phyloP scores from a whole-genome alignment of 805 yeast species.

The Saccharomyces mikatae region DNA sequence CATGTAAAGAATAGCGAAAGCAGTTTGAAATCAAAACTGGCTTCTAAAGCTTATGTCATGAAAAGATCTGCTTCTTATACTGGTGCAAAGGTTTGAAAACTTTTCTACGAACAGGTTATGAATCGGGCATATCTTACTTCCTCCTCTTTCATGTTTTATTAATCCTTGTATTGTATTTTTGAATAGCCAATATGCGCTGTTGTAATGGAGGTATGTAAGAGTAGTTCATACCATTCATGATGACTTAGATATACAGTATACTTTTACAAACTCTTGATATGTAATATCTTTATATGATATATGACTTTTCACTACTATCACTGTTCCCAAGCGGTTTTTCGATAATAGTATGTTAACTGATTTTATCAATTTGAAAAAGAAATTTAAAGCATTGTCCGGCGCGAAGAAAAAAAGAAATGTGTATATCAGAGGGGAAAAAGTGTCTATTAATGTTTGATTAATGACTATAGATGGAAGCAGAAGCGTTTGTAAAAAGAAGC shows the following conservation, averaged over 20 bases:
- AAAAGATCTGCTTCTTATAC: slow-evolving; percentile 21
- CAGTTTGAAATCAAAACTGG: slow-evolving; percentile 32
- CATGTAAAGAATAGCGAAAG: slow-evolving; percentile 44
- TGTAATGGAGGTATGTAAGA: neutral
- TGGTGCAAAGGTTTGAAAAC: neutral
- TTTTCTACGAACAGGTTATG: neutral
- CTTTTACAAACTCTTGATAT: neutral
- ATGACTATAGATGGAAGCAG: neutral
- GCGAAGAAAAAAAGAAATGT: neutral
- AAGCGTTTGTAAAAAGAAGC: neutral
- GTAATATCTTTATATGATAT: neutral
- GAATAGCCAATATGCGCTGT: neutral
- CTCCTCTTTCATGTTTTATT: neutral
- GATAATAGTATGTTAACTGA: neutral
- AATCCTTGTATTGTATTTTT: neutral
- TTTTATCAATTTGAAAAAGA: neutral
- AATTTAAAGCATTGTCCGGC: neutral
- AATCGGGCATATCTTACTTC: neutral
- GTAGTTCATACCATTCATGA: neutral
- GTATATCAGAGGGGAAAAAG: neutral
- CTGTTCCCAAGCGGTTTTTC: neutral
- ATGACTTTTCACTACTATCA: neutral
- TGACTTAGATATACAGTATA: neutral
- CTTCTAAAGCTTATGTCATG: slow-evolving; percentile 25
- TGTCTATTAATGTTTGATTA: neutral